Conservation (phyloP, 331 rosid species). For the Saraca asoca region DNA sequence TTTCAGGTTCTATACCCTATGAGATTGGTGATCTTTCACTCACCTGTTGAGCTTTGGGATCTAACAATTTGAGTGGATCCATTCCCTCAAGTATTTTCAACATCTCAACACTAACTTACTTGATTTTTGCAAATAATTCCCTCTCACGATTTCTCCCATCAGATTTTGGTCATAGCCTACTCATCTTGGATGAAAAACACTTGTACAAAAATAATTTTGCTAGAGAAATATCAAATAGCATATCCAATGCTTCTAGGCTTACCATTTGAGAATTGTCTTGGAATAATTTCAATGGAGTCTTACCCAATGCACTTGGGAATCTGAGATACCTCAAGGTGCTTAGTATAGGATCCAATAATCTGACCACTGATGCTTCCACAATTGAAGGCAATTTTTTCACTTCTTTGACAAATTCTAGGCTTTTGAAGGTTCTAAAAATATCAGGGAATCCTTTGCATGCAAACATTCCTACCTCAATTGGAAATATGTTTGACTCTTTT, state of each 20-base stretch:
- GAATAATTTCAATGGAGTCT: not conserved
- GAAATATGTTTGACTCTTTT: not conserved
- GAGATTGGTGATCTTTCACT: conserved; percentile 17
- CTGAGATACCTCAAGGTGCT: not conserved
- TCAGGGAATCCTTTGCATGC: too few species aligned
- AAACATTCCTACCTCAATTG: too few species aligned
- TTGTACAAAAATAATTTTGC: not conserved
- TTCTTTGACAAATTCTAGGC: not conserved
- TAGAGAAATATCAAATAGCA: not conserved
- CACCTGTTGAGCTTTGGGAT: not conserved
- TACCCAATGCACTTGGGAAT: not conserved
- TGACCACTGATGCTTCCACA: not conserved
- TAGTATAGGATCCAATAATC: not conserved
- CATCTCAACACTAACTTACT: not conserved
- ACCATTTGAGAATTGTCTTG: rapidly evolving
- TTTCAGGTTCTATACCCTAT: conserved; percentile 6
- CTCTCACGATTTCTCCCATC: not conserved
- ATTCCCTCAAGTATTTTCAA: conserved; percentile 22
- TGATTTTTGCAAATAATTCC: not conserved
- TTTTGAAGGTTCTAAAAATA: too few species aligned
- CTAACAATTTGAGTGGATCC: not conserved
- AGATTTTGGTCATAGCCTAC: not conserved
- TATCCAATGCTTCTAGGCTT: not conserved
- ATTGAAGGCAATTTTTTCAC: not conserved
- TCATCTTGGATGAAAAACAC: not conserved